phyloP scores from a whole-genome alignment of 2,329 filamentous ascomycete genomes.

The Colletotrichum costaricense region DNA sequence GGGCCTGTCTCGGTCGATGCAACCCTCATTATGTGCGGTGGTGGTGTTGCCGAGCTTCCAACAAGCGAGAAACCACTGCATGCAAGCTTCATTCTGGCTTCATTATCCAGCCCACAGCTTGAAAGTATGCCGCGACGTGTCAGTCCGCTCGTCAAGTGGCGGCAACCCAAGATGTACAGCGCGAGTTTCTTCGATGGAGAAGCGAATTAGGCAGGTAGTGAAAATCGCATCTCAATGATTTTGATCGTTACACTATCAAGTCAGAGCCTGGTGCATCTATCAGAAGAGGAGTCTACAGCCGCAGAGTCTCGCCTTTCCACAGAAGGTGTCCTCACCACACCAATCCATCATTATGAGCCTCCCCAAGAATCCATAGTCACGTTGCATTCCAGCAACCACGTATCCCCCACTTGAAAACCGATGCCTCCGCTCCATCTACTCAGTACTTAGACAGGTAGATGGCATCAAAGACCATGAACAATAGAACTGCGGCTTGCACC shows the following conservation, averaged over 20 bases:
- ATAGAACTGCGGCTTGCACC: background rate
- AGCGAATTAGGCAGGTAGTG: background rate
- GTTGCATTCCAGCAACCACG: background rate
- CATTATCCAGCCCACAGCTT: background rate
- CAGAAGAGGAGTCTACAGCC: background rate
- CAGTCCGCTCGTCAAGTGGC: background rate
- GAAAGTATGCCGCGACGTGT: background rate
- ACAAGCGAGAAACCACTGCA: background rate
- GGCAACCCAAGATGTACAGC: too few species aligned
- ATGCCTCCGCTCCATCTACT: background rate
- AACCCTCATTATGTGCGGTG: background rate
- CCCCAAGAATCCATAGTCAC: background rate
- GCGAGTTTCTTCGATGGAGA: background rate
- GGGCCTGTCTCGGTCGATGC: background rate
- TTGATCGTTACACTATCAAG: background rate
- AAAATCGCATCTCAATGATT: background rate
- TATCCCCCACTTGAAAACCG: background rate
- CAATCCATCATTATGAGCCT: background rate
- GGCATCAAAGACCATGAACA: background rate
- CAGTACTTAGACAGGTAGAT: background rate
- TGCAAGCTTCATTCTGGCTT: background rate
- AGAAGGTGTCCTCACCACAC: background rate
- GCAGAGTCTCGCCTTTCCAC: background rate
- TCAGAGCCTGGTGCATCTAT: background rate
- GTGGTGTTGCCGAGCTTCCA: background rate